These are phyloP conservation scores for Teratosphaeria epicoccoides DNA, from an alignment of 2,329 filamentous ascomycete genomes.

Conservation along the genomic window DNA sequence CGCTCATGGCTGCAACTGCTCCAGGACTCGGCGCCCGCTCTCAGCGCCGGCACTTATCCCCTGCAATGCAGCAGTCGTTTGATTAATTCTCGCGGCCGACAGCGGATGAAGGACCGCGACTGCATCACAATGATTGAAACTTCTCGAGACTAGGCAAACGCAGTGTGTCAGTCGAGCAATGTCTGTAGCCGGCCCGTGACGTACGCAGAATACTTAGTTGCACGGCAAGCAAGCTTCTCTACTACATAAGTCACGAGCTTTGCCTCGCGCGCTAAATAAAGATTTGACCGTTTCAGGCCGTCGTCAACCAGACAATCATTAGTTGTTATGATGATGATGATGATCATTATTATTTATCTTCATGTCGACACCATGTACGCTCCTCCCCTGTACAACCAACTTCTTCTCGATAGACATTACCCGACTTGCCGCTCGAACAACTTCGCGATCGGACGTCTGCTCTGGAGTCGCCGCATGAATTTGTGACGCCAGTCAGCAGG, in stretches of 20 bases:
- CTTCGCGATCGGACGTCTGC: neutral
- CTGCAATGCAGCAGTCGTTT: conserved; percentile 6
- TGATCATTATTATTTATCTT: neutral
- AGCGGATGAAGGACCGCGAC: conserved; percentile 8
- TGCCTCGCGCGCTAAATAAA: neutral
- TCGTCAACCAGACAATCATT: neutral
- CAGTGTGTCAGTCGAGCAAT: neutral
- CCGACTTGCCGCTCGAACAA: neutral
- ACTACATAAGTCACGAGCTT: neutral
- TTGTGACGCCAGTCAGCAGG: neutral
- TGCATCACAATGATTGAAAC: conserved; percentile 3
- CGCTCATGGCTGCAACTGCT: conserved; percentile 56
- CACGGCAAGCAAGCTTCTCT: neutral
- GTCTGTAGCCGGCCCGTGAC: neutral
- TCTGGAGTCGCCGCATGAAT: neutral
- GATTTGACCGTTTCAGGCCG: neutral
- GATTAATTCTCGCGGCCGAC: neutral
- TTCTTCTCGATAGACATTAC: neutral
- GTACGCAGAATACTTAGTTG: neutral
- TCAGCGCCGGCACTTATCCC: neutral
- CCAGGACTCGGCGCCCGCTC: neutral
- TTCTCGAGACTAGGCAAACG: neutral
- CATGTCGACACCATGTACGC: too few species aligned
- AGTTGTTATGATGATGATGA: neutral
- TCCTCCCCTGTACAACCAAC: neutral